Percentiles rank a stretch among this genome's conserved stretches.
These are phyloP conservation scores for Hericium coralloides DNA, from an alignment of 768 basidiomycete species.

Conservation along the genomic window DNA sequence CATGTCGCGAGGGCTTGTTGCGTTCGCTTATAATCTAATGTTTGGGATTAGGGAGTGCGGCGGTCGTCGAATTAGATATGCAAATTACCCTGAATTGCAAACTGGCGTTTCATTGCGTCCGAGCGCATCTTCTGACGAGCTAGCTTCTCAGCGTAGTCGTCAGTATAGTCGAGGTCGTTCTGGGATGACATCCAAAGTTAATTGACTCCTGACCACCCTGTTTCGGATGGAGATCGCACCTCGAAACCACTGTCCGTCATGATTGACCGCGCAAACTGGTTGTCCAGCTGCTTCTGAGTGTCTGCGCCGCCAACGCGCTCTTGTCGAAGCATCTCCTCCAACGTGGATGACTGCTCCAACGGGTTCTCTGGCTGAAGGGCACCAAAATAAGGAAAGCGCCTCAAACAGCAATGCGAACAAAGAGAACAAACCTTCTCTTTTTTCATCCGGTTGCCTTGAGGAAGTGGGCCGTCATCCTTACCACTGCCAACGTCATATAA, in stretches of 20 bases:
- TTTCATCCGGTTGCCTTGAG: slow-evolving; percentile 70
- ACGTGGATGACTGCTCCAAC: slow-evolving; percentile 20
- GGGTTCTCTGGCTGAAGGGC: no score
- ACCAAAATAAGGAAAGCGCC: no score
- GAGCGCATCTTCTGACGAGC: slow-evolving; percentile 92
- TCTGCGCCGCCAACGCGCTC: slow-evolving; percentile 84
- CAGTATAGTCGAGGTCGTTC: slow-evolving; percentile 90
- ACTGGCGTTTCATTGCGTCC: slow-evolving; percentile 94
- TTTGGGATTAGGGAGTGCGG: background rate
- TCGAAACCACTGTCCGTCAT: slow-evolving; percentile 84
- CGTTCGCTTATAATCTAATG: slow-evolving; percentile 87
- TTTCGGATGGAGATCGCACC: slow-evolving; percentile 30
- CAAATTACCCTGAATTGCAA: slow-evolving; percentile 79
- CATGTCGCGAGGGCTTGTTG: slow-evolving; percentile 84
- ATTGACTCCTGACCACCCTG: no score
- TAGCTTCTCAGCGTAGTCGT: slow-evolving; percentile 91
- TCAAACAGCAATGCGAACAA: background rate
- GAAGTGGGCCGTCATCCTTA: slow-evolving; percentile 41
- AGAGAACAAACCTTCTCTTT: slow-evolving; percentile 49
- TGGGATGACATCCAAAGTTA: slow-evolving; percentile 18
- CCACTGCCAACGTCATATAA: slow-evolving; percentile 88
- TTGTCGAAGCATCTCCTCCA: slow-evolving; percentile 89
- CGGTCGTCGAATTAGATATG: background rate
- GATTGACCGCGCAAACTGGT: slow-evolving; percentile 81
- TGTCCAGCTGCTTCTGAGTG: slow-evolving; percentile 89